Base-by-base conservation (phyloP, 2,329 filamentous ascomycete genomes). In the Cadophora sp. region DNA sequence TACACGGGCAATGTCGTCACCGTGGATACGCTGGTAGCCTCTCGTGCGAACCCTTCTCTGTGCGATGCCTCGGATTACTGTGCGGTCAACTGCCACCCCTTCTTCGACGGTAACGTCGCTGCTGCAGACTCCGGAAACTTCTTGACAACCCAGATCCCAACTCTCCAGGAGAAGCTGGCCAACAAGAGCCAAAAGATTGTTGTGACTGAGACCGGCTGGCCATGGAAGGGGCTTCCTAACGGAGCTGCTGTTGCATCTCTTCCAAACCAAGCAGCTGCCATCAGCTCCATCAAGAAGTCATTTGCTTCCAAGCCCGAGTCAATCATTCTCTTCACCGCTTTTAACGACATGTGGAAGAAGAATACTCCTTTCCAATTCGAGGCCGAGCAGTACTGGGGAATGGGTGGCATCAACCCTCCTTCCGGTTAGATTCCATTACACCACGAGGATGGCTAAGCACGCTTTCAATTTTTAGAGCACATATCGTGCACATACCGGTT, bases 171-270 rank as follows among this genome's bases (percentile, higher is more conserved):
- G 53, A 80, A 79, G 69, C 75, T 86, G 14, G 73, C 80, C 4
- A 74, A 81, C 66, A 67, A 74, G 36, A 76, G 72, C 71, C 90
- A 93, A 79, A 83, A 84, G 55, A 84, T 91, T 39, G 82, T 95
- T 45, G 88, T 96, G 72, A 93, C 92, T 1, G 94, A 97, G 82
- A 90, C 90, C 3, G 94, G 94, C 60, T 97, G 93, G 93, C 93
- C 93, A 50, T 88, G 86, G 77, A 78, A 86, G 71, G 93, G 93
- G 20, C 72, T 81, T 14, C 68, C 83, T 62, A 94, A 96, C 76
- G 87, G 87, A 1, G 75, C 76, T 20, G 92, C 92, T n/a, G 81
- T 94, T 1, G 91, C 93, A 0, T 87, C 88, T 14, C 73, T 81
- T n/a, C 80, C 83, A 13, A 88, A 94, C 71, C 93, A 97, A 78